Percentiles rank a stretch among this genome's conserved stretches.
phyloP scores from a whole-genome alignment of 2,329 filamentous ascomycete species.

The Seiridium cupressi region DNA sequence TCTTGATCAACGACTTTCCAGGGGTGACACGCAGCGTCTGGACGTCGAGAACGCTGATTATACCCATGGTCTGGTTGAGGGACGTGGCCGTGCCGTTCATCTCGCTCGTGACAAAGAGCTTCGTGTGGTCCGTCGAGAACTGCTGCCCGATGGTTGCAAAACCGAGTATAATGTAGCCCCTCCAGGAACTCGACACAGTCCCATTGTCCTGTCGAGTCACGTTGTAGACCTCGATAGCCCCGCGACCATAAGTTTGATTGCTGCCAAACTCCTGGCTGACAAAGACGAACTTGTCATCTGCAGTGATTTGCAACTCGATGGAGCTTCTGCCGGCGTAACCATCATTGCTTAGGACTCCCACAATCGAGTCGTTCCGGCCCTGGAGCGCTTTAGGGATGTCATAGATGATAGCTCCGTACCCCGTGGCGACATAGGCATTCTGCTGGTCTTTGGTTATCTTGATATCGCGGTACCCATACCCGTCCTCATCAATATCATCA shows the following conservation, averaged over 20 bases:
- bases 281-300: conserved; percentile 1
- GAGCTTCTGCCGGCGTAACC: background rate
- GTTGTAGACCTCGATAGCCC: conserved; percentile 4
- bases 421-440: background rate
- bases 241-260: background rate
- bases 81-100: background rate
- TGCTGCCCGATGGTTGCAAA: conserved; percentile 5
- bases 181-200: background rate
- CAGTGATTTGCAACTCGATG: conserved; percentile 1
- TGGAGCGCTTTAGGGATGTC: background rate
- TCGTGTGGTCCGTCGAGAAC: conserved; percentile 3
- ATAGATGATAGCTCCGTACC: conserved; percentile 4
- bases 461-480: conserved; percentile 3
- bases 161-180: background rate
- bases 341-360: background rate
- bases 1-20: background rate
- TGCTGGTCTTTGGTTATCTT: background rate
- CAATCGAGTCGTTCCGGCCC: background rate
- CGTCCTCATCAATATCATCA: background rate
- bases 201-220: background rate
- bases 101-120: conserved; percentile 4
- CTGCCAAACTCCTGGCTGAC: conserved; percentile 7
- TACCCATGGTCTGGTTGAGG: conserved; percentile 2
- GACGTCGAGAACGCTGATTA: conserved; percentile 5
- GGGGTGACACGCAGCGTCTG: background rate